Conservation (phyloP, 306 rosid species). For the Prunus persica region Prunus_persica_NCBIv2 NC_034012.1:11356501-11357000, state of each 20-base stretch:
- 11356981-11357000: not conserved
- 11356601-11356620: slow-evolving; percentile 95
- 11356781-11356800: slow-evolving; percentile 35
- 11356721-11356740: slow-evolving; percentile 45
- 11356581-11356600: slow-evolving; percentile 72
- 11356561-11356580: slow-evolving; percentile 76
- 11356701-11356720: slow-evolving; percentile 30
- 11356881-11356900: slow-evolving; percentile 82
- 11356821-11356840: slow-evolving; percentile 31
- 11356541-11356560: slow-evolving; percentile 97
- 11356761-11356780: slow-evolving; percentile 65
- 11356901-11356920: slow-evolving; percentile 31
- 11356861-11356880: slow-evolving; percentile 53
- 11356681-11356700: slow-evolving; percentile 22
- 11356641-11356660: slow-evolving; percentile 72
- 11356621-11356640: slow-evolving; percentile 69
- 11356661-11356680: slow-evolving; percentile 60
- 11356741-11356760: slow-evolving; percentile 35
- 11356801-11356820: slow-evolving; percentile 66
- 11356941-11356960: not conserved
- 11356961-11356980: not conserved
- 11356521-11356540: slow-evolving; percentile 64
- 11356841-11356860: slow-evolving; percentile 26
- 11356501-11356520: slow-evolving; percentile 70
- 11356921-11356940: not conserved